A percentile compares a stretch with the other conserved stretches of the same genome.
phyloP scores from a whole-genome alignment of 23 red algal species.

The Chondrus crispus region DNA sequence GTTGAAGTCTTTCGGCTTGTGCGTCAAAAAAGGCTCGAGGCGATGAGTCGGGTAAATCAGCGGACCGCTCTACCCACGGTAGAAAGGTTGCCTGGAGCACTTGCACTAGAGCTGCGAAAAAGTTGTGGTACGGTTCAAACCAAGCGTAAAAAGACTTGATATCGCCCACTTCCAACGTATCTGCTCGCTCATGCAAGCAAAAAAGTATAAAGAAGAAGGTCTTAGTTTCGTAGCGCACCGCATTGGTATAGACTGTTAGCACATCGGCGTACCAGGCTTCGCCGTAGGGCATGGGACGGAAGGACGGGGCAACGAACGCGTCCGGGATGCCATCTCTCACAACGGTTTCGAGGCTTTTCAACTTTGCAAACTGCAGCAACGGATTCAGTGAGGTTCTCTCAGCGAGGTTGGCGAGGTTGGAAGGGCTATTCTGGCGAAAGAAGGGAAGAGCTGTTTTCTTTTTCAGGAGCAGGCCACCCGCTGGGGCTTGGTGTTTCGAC shows the following conservation, averaged over 20 bases:
- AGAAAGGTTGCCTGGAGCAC: not conserved
- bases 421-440: too few species aligned
- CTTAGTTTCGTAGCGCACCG: conserved; percentile 3
- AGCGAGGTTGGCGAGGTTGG: too few species aligned
- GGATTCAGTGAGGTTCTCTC: too few species aligned
- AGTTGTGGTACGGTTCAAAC: conserved; percentile 11
- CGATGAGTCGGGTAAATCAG: not conserved
- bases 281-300: conserved; percentile 8
- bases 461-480: not conserved
- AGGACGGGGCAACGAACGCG: not conserved
- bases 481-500: too few species aligned
- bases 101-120: conserved; percentile 6
- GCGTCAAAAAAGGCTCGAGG: not conserved
- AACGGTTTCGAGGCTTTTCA: not conserved
- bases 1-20: not conserved
- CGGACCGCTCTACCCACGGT: not conserved
- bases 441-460: not conserved
- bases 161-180: conserved; percentile 2
- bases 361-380: not conserved
- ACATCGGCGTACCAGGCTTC: not conserved
- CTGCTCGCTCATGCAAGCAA: conserved; percentile 36
- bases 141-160: conserved; percentile 27
- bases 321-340: not conserved
- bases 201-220: conserved; percentile 30
- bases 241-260: conserved; percentile 28